Base-by-base conservation (phyloP, 768 basidiomycete species). In the Cystofilobasidium bisporidii region DNA sequence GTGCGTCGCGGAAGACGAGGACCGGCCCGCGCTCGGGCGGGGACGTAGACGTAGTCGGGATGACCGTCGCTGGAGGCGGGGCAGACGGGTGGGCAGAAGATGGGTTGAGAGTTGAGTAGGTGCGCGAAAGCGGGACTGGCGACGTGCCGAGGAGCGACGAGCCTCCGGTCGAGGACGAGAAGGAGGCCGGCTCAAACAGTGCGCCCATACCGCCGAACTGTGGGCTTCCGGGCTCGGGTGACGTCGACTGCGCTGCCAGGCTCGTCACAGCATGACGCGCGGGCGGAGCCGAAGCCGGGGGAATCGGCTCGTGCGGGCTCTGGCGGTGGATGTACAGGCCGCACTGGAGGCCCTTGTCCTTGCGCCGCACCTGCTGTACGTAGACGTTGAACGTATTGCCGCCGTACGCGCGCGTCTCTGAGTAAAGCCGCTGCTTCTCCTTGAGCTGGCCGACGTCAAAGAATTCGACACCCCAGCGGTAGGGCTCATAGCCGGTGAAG, bases 311-410 rank as follows among this genome's bases (percentile, higher is more conserved):
- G 33, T 89, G 82, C 64, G 80, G 85, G 26, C 86, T 87, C 76
- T 93, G 91, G 11, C 92, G 82, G 74, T 92, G 89, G 1, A 94
- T 81, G 73, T 94, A 94, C 36, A 94, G 84, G 0, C 92, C 92
- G 1, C 94, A 80, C 73, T 96, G 91, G n/a, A n/a, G n/a, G n/a
- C 1, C 74, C 71, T n/a, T 74, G 56, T 76, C 76, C 75, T 93
- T 93, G 82, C 88, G 89, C 71, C 85, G 83, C 60, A 91, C 86
- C 55, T 91, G 82, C 75, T 94, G 91, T 50, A 92, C 86, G 24
- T 24, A 32, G 28, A 38, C 43, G 38, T 22, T 28, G 28, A 63
- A 40, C 92, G 73, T 36, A 30, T 3, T 4, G 61, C 65, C 92
- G 2, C 87, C 91, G 74, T 91, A 89, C 84, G 89, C 92, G 63